phyloP scores from a whole-genome alignment of 306 rosid genomes.

The Vigna nakashimae region DNA sequence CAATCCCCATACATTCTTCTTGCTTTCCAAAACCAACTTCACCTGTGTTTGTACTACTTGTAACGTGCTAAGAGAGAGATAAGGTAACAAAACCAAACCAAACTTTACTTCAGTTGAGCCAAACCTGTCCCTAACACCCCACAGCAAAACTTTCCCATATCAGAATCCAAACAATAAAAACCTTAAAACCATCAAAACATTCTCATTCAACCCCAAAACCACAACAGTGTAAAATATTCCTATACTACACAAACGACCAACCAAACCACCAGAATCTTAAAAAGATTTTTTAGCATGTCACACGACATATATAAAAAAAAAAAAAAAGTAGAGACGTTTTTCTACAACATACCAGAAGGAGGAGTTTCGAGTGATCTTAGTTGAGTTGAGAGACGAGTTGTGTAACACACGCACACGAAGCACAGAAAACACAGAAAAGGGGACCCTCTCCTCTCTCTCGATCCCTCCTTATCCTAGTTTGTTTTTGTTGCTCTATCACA shows the following conservation, averaged over 20 bases:
- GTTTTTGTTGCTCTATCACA: constrained; percentile 24
- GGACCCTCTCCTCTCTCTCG: constrained; percentile 17
- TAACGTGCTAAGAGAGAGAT: neutral
- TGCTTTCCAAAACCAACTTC: constrained; percentile 29
- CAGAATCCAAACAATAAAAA: constrained; percentile 41
- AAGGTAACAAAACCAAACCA: neutral
- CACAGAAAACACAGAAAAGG: neutral
- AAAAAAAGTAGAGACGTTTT: neutral
- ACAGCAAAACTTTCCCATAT: constrained; percentile 31
- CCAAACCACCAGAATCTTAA: constrained; percentile 11
- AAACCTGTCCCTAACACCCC: constrained; percentile 41
- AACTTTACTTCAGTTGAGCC: constrained; percentile 39
- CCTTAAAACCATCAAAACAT: constrained; percentile 30
- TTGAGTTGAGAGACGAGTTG: neutral
- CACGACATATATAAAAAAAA: neutral
- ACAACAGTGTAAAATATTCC: constrained; percentile 6
- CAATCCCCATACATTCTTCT: constrained; percentile 90
- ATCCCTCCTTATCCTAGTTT: constrained; percentile 13
- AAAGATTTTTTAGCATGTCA: constrained; percentile 15
- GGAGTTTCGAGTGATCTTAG: constrained; percentile 3
- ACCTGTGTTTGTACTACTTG: neutral
- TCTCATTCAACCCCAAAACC: constrained; percentile 21
- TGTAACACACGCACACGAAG: constrained; percentile 14
- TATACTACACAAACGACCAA: neutral
- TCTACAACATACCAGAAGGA: neutral